These are phyloP conservation scores for Rhamnella rubrinervis DNA, from an alignment of 331 rosid genomes.

Conservation along the genomic window DNA sequence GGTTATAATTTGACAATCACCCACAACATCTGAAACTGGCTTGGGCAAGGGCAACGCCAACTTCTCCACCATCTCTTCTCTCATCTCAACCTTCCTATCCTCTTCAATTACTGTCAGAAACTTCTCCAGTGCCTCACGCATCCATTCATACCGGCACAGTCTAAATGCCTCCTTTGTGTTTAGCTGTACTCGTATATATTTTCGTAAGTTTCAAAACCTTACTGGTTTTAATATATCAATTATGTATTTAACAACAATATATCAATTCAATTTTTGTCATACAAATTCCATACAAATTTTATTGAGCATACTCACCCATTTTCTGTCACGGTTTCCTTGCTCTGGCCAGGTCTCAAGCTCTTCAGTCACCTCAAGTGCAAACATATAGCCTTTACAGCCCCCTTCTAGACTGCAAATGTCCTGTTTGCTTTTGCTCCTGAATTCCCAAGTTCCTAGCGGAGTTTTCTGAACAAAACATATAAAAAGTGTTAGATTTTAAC, in stretches of 20 bases:
- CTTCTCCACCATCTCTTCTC: conserved; percentile 23
- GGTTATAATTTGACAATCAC: conserved; percentile 42
- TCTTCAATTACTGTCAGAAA: conserved; percentile 55
- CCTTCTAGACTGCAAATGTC: conserved; percentile 55
- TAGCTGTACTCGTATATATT: conserved; percentile 35
- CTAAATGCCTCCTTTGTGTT: conserved; percentile 57
- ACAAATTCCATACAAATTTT: background rate
- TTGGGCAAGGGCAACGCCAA: background rate
- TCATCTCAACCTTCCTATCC: conserved; percentile 24
- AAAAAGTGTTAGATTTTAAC: conserved; percentile 8
- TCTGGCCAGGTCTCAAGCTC: conserved; percentile 83
- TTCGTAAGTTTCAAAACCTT: no score
- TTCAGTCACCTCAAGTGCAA: conserved; percentile 79
- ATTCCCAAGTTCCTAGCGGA: conserved; percentile 82
- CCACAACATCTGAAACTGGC: conserved; percentile 30
- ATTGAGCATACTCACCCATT: conserved; percentile 50
- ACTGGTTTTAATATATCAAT: no score
- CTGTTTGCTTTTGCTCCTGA: conserved; percentile 80
- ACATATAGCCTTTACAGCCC: conserved; percentile 87
- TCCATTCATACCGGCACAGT: conserved; percentile 86
- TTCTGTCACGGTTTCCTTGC: conserved; percentile 56
- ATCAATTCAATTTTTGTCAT: background rate
- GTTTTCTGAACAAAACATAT: conserved; percentile 44
- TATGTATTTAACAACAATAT: no score
- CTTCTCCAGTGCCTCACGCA: conserved; percentile 63